Base-by-base conservation (phyloP, 352 stramenopile genomes). In the Aphanomyces stellatus region DNA sequence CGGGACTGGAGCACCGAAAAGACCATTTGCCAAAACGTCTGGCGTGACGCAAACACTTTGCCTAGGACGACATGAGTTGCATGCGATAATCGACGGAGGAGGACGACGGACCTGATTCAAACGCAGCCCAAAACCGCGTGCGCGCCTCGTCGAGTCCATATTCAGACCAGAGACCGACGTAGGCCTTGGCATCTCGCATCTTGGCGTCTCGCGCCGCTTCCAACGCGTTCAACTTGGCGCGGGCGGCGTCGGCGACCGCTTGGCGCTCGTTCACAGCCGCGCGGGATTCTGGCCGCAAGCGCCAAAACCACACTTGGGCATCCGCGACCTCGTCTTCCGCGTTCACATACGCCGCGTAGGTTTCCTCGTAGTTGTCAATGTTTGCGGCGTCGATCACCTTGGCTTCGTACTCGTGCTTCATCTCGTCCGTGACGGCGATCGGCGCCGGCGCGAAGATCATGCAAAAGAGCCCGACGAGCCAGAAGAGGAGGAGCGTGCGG, bases 11-110 rank as follows among this genome's bases (percentile, higher is more conserved):
- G 71, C 56, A 93, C 80, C 11, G 72, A 77, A 71, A 93, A 75
- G 66, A 95, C 72, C 78, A 93, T 86, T 73, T 92, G 76, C 69
- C 92, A 95, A 62, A 95, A 93, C 34, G 86, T 93, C 68, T 92
- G 84, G 69, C 92, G 84, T 69, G 92, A 83, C 10, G 86, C 86
- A 65, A 95, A 93, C 34, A 91, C 46, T 72, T 95, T 93, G 46
- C 46, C 46, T 53, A 28, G 19, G 37, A 53, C 22, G 17, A 2
- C 17, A 28, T 22, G 1, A 22, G 46, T 30, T 46, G 37, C 13
- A 19, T 19, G n/a, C 37, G 11, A 46, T 46, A 46, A 46, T n/a
- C 13, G 37, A 22, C 46, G 22, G 19, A 28, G 25, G 13, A 28
- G 24, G 46, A 53, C 8, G 17, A 28, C 17, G 10, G 10, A 74